Evolutionary conservation across 1,284 basidiomycete species (phyloP).

Genomic region (Puccinia polysora): DNA sequence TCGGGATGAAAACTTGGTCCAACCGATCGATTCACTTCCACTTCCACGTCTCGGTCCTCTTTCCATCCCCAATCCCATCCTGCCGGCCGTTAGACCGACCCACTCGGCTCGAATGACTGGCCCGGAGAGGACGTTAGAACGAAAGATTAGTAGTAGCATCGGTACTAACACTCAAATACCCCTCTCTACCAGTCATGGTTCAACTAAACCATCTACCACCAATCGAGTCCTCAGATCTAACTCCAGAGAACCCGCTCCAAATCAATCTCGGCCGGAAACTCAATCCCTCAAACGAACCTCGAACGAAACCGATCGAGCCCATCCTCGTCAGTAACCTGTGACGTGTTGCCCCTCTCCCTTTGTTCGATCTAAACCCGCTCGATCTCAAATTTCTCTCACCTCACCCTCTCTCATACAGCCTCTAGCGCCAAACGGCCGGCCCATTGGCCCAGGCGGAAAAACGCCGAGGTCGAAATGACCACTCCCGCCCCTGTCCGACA

Average conservation of each 20-base stretch:
- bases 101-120: too few species aligned
- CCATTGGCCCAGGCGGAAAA: neutral
- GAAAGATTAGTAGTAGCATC: conserved; percentile 1
- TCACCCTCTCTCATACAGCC: too few species aligned
- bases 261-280: neutral
- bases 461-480: conserved; percentile 5
- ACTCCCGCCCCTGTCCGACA: conserved; percentile 17
- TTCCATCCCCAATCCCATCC: too few species aligned
- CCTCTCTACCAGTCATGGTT: too few species aligned
- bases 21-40: too few species aligned
- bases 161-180: too few species aligned
- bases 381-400: too few species aligned
- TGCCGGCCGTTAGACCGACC: too few species aligned
- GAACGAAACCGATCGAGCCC: conserved; percentile 1
- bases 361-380: too few species aligned
- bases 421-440: conserved; percentile 1
- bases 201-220: neutral
- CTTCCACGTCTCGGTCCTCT: too few species aligned
- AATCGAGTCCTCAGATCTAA: neutral
- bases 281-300: conserved; percentile 6
- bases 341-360: neutral
- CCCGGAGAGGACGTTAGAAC: too few species aligned
- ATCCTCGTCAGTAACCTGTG: conserved; percentile 2
- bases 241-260: neutral
- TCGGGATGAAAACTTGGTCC: too few species aligned